These are phyloP conservation scores for Aciculosporium take DNA, from an alignment of 2,329 filamentous ascomycete species.

Conservation along the genomic window DNA sequence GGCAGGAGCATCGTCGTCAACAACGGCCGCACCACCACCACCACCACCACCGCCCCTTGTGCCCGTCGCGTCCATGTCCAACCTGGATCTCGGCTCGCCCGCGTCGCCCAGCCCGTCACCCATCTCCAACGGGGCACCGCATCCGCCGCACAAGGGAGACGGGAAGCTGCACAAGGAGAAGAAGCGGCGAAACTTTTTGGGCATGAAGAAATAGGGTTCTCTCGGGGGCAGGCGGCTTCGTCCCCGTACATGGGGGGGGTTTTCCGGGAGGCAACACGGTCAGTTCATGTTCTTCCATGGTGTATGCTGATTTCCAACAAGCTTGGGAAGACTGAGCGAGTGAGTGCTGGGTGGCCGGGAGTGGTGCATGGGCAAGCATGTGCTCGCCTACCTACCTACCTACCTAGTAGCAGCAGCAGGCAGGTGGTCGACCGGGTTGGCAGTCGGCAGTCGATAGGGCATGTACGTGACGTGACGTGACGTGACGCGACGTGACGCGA, in stretches of 20 bases:
- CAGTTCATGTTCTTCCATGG: neutral
- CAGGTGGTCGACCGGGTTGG: neutral
- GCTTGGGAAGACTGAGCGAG: too few relatives aligned
- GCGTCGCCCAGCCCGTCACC: neutral
- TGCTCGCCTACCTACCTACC: too few relatives aligned
- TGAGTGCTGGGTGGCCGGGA: too few relatives aligned
- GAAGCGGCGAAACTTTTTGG: conserved; percentile 45
- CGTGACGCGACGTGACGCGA: too few relatives aligned
- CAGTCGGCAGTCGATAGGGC: too few relatives aligned
- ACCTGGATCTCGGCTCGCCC: conserved; percentile 32
- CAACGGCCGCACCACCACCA: conserved; percentile 10
- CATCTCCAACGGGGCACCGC: conserved; percentile 6
- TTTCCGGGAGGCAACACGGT: too few relatives aligned
- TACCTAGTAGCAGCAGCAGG: too few relatives aligned
- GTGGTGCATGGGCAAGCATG: too few relatives aligned
- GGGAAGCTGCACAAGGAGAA: conserved; percentile 42
- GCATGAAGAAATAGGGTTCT: conserved; percentile 41
- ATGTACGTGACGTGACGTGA: too few relatives aligned
- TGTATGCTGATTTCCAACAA: too few relatives aligned
- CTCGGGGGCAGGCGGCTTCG: conserved; percentile 7
- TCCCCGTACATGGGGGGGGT: neutral
- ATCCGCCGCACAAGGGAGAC: conserved; percentile 14
- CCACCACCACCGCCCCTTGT: conserved; percentile 15
- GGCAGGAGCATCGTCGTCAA: conserved; percentile 11
- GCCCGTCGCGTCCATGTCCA: conserved; percentile 41